Percentiles rank a stretch among this genome's conserved stretches.
These are phyloP conservation scores for Fusarium bulbicola DNA, from an alignment of 2,329 filamentous ascomycete species.

Conservation along the genomic window DNA sequence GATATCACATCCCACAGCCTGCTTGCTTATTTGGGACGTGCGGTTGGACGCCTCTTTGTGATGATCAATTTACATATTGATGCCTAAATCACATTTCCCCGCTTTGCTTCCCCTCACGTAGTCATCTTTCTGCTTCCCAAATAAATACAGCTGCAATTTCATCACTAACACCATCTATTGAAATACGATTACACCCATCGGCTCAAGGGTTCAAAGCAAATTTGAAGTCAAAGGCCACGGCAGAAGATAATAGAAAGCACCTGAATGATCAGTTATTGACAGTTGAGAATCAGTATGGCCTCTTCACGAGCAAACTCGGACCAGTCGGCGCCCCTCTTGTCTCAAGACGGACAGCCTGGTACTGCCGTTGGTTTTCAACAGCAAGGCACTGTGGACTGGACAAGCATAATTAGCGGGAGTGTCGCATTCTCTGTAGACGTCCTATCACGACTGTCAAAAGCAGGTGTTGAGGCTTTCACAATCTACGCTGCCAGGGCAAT, in stretches of 20 bases:
- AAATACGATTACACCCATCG: too few species aligned
- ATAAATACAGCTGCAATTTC: too few species aligned
- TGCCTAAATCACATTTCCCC: not conserved
- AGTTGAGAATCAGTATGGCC: too few species aligned
- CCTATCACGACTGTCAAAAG: rapidly evolving
- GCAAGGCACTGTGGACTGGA: not conserved
- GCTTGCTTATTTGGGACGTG: rapidly evolving
- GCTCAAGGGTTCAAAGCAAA: too few species aligned
- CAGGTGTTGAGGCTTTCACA: rapidly evolving
- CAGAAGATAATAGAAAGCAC: too few species aligned
- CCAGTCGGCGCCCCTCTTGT: too few species aligned
- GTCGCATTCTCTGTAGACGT: rapidly evolving
- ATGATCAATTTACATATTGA: not conserved
- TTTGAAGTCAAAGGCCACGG: too few species aligned
- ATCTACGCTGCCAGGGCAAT: not conserved
- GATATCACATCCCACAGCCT: not conserved
- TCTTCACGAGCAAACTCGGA: too few species aligned
- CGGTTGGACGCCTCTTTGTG: not conserved
- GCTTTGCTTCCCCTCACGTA: rapidly evolving
- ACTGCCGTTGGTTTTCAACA: rapidly evolving
- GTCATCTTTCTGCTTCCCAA: too few species aligned
- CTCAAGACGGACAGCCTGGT: not conserved
- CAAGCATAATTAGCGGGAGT: rapidly evolving
- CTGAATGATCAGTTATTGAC: too few species aligned
- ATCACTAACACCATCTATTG: too few species aligned